These are phyloP conservation scores for Cochlearia excelsa DNA, from an alignment of 345 rosid genomes.

Conservation along the genomic window DNA sequence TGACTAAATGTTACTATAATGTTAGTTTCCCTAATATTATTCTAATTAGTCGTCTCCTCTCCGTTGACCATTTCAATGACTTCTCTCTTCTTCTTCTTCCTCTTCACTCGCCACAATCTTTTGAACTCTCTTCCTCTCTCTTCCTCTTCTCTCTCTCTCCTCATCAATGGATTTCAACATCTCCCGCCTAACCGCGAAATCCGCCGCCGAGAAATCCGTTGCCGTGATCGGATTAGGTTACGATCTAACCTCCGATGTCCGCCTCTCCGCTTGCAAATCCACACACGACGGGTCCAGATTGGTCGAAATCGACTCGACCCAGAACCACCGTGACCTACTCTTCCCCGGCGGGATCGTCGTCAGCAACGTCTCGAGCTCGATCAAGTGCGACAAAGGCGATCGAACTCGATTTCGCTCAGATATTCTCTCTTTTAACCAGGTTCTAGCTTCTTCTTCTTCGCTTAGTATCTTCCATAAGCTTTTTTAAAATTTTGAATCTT, in stretches of 20 bases:
- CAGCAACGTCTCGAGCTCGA: constrained; percentile 51
- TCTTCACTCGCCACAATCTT: constrained; percentile 22
- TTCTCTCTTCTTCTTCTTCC: constrained; percentile 12
- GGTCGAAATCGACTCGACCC: constrained; percentile 49
- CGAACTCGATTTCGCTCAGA: constrained; percentile 78
- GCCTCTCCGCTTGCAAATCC: constrained; percentile 58
- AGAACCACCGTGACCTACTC: constrained; percentile 47
- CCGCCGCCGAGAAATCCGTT: constrained; percentile 87
- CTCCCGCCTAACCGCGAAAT: constrained; percentile 52
- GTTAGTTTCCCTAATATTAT: not conserved
- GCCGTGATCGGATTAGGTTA: constrained; percentile 83
- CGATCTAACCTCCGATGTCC: constrained; percentile 59
- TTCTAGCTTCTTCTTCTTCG: constrained; percentile 10
- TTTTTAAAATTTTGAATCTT: no score
- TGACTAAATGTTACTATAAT: constrained; percentile 12
- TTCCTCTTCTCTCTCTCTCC: constrained; percentile 3
- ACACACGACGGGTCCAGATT: constrained; percentile 50
- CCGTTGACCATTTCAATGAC: constrained; percentile 33
- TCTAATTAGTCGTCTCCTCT: not conserved
- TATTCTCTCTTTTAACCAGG: constrained; percentile 84
- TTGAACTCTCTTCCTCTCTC: constrained; percentile 11
- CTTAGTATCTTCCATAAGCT: not conserved
- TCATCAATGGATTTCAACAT: constrained; percentile 41
- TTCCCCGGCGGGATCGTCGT: constrained; percentile 79
- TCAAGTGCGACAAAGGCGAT: constrained; percentile 95